These are phyloP conservation scores for Galerina sulciceps DNA, from an alignment of 768 basidiomycete genomes.

Conservation along the genomic window DNA sequence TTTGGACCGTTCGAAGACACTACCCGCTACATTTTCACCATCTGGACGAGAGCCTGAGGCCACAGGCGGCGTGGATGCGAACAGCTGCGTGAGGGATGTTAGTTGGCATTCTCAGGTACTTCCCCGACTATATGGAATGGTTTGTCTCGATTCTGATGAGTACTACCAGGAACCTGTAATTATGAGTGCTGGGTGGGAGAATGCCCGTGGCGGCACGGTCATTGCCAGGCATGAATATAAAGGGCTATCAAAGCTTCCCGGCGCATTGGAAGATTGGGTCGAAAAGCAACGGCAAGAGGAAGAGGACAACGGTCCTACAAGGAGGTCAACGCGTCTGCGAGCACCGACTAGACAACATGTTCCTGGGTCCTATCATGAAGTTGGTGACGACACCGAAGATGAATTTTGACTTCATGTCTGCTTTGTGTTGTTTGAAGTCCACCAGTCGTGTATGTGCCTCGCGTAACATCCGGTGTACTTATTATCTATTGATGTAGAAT, in stretches of 20 bases:
- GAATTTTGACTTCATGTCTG: not conserved
- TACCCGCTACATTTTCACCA: constrained; percentile 75
- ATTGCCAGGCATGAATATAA: constrained; percentile 98
- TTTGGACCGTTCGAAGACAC: constrained; percentile 76
- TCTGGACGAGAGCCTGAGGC: constrained; percentile 57
- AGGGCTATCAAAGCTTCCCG: constrained; percentile 75
- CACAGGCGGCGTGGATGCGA: constrained; percentile 29
- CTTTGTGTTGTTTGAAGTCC: too few species aligned
- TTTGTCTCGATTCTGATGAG: not conserved
- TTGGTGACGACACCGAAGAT: constrained; percentile 16
- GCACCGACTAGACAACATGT: constrained; percentile 13
- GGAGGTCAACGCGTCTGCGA: constrained; percentile 29
- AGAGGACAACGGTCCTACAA: constrained; percentile 22
- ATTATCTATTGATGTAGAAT: too few species aligned
- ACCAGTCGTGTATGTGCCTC: too few species aligned
- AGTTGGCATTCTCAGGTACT: constrained; percentile 88
- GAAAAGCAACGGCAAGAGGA: constrained; percentile 46
- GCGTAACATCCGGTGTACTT: too few species aligned
- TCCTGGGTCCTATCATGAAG: constrained; percentile 21
- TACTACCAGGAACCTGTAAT: constrained; percentile 75
- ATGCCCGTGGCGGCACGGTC: constrained; percentile 63
- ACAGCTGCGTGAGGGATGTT: constrained; percentile 85
- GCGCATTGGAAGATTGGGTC: constrained; percentile 74
- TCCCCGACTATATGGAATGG: not conserved
- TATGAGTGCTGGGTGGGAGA: constrained; percentile 92